Evolutionary conservation across 768 basidiomycete species (phyloP).

Genomic region (Podaxis sp.): DNA sequence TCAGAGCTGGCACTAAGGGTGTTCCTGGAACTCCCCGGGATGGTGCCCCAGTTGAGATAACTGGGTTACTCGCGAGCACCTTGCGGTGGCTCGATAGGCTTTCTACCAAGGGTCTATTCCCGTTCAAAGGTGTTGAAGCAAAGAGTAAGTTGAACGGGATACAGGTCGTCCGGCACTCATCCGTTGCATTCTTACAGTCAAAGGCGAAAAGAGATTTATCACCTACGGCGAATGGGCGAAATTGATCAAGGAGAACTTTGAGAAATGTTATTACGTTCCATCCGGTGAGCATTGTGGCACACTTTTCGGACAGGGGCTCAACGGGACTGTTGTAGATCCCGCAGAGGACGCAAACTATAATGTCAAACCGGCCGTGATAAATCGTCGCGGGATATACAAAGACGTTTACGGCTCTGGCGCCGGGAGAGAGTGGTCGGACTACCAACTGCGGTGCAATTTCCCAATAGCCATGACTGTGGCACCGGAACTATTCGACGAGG

Average conservation of each 20-base stretch:
- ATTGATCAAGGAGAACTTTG: constrained; percentile 84
- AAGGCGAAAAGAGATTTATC: constrained; percentile 64
- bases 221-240: constrained; percentile 91
- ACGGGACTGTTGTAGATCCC: constrained; percentile 47
- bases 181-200: constrained; percentile 45
- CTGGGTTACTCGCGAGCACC: constrained; percentile 89
- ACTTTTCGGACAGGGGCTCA: neutral
- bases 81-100: constrained; percentile 83
- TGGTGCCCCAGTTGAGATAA: constrained; percentile 95
- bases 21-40: constrained; percentile 95
- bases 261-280: constrained; percentile 70
- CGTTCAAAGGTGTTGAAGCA: constrained; percentile 85
- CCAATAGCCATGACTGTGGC: constrained; percentile 97
- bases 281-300: neutral
- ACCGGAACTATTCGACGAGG: constrained; percentile 86
- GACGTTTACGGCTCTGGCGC: constrained; percentile 90
- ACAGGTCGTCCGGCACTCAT: neutral
- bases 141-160: constrained; percentile 51
- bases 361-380: constrained; percentile 67
- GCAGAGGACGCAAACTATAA: constrained; percentile 68
- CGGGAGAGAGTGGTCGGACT: constrained; percentile 94
- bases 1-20: constrained; percentile 90
- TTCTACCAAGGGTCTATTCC: constrained; percentile 66
- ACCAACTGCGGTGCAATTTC: constrained; percentile 92
- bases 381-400: constrained; percentile 96